A percentile compares a stretch with the other conserved stretches of the same genome.
These are phyloP conservation scores for Apiotrichum siamense DNA, from an alignment of 1,284 basidiomycete genomes.

Conservation along the genomic window DNA sequence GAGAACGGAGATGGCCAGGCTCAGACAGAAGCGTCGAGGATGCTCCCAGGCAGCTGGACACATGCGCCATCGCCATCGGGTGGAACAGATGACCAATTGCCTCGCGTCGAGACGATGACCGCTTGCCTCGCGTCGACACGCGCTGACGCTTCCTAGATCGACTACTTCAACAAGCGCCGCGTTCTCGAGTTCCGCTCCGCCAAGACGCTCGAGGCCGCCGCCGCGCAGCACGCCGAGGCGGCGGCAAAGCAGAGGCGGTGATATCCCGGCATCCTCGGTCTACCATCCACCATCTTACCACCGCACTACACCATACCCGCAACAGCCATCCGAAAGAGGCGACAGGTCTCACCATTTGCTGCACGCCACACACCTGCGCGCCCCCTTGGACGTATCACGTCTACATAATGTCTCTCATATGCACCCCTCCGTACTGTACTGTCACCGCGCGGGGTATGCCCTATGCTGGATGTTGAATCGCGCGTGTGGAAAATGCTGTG, in stretches of 20 bases:
- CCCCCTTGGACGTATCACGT: background rate
- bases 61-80: too few relatives aligned
- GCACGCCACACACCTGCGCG: background rate
- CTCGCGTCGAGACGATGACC: background rate
- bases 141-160: slow-evolving; percentile 34
- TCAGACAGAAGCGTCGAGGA: too few relatives aligned
- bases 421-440: slow-evolving; percentile 12
- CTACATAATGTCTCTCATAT: slow-evolving; percentile 8
- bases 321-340: too few relatives aligned
- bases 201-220: slow-evolving; percentile 42
- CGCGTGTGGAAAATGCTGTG: too few relatives aligned
- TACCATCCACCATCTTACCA: background rate
- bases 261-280: background rate
- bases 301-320: background rate
- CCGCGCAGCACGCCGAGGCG: slow-evolving; percentile 25
- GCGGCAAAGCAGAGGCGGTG: slow-evolving; percentile 3
- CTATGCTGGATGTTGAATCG: too few relatives aligned
- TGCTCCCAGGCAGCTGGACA: too few relatives aligned
- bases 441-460: too few relatives aligned
- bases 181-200: slow-evolving; percentile 45
- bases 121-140: background rate
- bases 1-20: too few relatives aligned
- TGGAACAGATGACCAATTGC: too few relatives aligned
- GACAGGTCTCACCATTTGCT: too few relatives aligned
- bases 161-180: slow-evolving; percentile 50